phyloP scores from a whole-genome alignment of 2,329 filamentous ascomycete species.

The Monosporascus ibericus region DNA sequence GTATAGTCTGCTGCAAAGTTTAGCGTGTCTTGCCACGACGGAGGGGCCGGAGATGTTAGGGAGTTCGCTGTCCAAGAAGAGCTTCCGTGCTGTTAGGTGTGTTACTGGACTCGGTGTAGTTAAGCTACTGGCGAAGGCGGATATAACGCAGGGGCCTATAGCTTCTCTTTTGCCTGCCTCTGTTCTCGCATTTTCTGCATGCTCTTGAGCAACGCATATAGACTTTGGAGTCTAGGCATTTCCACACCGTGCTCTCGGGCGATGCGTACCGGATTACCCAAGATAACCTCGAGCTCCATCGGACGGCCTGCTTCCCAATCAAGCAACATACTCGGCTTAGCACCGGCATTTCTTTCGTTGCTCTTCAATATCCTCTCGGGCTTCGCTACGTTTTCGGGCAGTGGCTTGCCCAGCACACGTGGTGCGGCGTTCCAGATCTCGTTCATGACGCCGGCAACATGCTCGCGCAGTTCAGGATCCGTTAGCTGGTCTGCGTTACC shows the following conservation, averaged over 20 bases:
- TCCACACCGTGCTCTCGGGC: conserved; percentile 56
- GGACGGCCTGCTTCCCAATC: conserved; percentile 62
- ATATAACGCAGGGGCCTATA: conserved; percentile 17
- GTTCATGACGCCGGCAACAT: conserved; percentile 61
- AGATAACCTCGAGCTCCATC: conserved; percentile 66
- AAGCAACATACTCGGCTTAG: conserved; percentile 60
- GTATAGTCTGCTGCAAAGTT: no score
- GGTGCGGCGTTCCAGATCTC: conserved; percentile 62
- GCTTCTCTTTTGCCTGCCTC: conserved; percentile 25
- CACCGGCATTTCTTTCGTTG: conserved; percentile 58
- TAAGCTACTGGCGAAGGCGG: not conserved
- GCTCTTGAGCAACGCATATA: conserved; percentile 61
- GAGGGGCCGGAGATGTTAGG: no score
- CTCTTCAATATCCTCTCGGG: conserved; percentile 58
- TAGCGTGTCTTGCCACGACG: no score
- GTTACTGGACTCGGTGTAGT: no score
- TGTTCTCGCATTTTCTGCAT: conserved; percentile 49
- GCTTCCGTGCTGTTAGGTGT: no score
- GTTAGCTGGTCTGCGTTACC: conserved; percentile 61
- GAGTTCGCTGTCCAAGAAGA: no score
- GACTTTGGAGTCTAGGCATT: conserved; percentile 59
- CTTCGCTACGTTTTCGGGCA: conserved; percentile 54
- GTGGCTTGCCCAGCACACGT: conserved; percentile 53
- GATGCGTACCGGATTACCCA: conserved; percentile 64
- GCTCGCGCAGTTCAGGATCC: conserved; percentile 55